Percentiles rank a stretch among this genome's conserved stretches.
Conservation (phyloP, 768 basidiomycete species). For the Lactifluus piperatus region DNA sequence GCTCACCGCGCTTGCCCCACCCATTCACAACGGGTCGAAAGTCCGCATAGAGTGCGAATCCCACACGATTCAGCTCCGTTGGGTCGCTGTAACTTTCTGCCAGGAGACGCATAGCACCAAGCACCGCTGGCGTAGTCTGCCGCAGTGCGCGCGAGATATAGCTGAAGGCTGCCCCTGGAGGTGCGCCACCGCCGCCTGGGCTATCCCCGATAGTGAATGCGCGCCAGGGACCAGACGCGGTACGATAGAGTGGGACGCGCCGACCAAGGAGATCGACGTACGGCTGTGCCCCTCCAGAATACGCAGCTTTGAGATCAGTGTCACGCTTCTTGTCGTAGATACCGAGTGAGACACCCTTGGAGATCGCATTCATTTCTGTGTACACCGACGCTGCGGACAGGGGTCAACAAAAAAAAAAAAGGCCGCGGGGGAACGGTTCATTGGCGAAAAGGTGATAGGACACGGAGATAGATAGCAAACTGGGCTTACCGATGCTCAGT, state of each 20-base stretch:
- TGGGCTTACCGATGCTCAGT: slow-evolving; percentile 67
- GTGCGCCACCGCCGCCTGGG: slow-evolving; percentile 35
- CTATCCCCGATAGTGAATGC: slow-evolving; percentile 51
- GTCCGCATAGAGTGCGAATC: slow-evolving; percentile 74
- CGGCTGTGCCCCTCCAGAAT: slow-evolving; percentile 54
- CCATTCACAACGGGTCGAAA: slow-evolving; percentile 76
- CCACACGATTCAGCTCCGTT: slow-evolving; percentile 52
- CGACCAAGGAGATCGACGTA: slow-evolving; percentile 82
- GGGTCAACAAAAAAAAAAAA: neutral
- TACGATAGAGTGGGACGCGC: slow-evolving; percentile 75
- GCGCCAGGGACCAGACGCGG: slow-evolving; percentile 61
- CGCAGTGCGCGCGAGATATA: slow-evolving; percentile 77
- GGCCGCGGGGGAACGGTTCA: neutral
- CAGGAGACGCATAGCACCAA: slow-evolving; percentile 69
- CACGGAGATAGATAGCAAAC: neutral
- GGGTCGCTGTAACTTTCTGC: slow-evolving; percentile 46
- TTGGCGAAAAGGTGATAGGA: neutral
- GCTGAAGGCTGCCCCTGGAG: slow-evolving; percentile 67
- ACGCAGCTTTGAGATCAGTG: slow-evolving; percentile 44
- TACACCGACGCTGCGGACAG: slow-evolving; percentile 70
- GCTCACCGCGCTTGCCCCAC: slow-evolving; percentile 79
- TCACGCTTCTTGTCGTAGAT: slow-evolving; percentile 52
- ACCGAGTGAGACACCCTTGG: slow-evolving; percentile 80
- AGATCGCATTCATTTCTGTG: slow-evolving; percentile 84
- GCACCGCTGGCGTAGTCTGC: slow-evolving; percentile 66